Conservation (phyloP, 345 rosid genomes). For the Ceriops zippeliana region DNA sequence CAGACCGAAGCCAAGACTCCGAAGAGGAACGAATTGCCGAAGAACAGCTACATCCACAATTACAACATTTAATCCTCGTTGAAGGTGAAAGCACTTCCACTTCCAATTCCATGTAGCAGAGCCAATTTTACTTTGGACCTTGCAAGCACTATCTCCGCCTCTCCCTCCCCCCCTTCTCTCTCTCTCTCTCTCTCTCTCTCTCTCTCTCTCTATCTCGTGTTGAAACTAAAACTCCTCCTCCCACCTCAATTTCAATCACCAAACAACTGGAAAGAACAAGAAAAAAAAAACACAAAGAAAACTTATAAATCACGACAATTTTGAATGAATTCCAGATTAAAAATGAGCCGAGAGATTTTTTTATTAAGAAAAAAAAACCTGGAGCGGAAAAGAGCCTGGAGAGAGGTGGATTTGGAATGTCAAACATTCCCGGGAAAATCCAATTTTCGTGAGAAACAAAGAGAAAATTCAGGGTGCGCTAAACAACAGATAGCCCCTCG, state of each 20-base stretch:
- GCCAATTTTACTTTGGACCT: too few relatives aligned
- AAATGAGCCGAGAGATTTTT: not conserved
- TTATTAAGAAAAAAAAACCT: not conserved
- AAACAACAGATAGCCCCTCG: not conserved
- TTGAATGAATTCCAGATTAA: not conserved
- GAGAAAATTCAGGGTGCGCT: slow-evolving; percentile 8
- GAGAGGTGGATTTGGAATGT: slow-evolving; percentile 6
- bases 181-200: too few relatives aligned
- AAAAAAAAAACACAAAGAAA: too few relatives aligned
- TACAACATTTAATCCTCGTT: slow-evolving; percentile 41
- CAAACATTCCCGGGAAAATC: slow-evolving; percentile 25
- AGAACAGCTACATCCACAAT: slow-evolving; percentile 69
- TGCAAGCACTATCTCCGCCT: too few relatives aligned
- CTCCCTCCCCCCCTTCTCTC: too few relatives aligned
- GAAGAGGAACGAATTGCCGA: slow-evolving; percentile 21
- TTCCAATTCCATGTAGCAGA: slow-evolving; percentile 50
- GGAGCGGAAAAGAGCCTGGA: not conserved
- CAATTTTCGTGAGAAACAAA: slow-evolving; percentile 6
- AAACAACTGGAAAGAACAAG: too few relatives aligned
- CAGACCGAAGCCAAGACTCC: slow-evolving; percentile 57
- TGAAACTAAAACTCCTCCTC: not conserved
- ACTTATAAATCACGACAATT: too few relatives aligned
- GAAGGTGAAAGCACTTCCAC: slow-evolving; percentile 19
- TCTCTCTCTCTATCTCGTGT: not conserved
- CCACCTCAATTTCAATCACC: too few relatives aligned